Evolutionary conservation across 139 green algal species (phyloP).

Genomic region (Chlorella sp.): DNA sequence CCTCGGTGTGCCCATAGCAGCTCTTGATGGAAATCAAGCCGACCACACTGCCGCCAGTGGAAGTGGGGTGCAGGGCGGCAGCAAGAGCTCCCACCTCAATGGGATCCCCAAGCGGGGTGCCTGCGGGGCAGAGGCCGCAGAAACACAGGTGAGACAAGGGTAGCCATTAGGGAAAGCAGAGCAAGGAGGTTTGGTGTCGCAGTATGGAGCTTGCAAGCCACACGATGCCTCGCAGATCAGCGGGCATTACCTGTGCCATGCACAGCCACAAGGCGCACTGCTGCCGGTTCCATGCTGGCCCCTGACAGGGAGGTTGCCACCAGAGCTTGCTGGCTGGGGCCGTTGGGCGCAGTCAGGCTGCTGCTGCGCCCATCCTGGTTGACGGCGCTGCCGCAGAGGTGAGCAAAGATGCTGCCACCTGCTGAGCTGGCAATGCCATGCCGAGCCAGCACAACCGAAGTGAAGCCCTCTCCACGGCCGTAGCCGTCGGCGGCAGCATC

Average conservation of each 20-base stretch:
- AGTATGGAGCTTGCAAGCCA: neutral
- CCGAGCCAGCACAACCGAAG: neutral
- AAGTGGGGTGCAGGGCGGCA: neutral
- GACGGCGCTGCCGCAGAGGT: conserved; percentile 29
- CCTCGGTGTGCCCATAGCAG: conserved; percentile 69
- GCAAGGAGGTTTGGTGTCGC: neutral
- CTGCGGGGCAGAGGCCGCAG: conserved; percentile 62
- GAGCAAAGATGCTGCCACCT: neutral
- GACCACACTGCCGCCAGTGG: neutral
- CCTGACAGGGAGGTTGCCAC: conserved; percentile 58
- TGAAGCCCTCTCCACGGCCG: conserved; percentile 69
- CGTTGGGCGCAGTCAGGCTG: conserved; percentile 62
- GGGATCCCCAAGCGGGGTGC: conserved; percentile 69
- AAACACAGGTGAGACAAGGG: conserved; percentile 9
- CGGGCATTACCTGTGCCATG: conserved; percentile 60
- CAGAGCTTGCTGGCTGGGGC: conserved; percentile 61
- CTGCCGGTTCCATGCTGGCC: neutral
- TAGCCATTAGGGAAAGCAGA: neutral
- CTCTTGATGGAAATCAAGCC: conserved; percentile 53
- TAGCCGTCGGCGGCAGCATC: conserved; percentile 86
- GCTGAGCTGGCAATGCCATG: neutral
- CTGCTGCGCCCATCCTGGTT: conserved; percentile 63
- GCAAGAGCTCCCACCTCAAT: conserved; percentile 61
- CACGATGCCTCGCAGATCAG: neutral
- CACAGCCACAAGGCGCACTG: conserved; percentile 45